Base-by-base conservation (phyloP, 2,329 filamentous ascomycete genomes). In the Phaeosphaeria sp. region DNA sequence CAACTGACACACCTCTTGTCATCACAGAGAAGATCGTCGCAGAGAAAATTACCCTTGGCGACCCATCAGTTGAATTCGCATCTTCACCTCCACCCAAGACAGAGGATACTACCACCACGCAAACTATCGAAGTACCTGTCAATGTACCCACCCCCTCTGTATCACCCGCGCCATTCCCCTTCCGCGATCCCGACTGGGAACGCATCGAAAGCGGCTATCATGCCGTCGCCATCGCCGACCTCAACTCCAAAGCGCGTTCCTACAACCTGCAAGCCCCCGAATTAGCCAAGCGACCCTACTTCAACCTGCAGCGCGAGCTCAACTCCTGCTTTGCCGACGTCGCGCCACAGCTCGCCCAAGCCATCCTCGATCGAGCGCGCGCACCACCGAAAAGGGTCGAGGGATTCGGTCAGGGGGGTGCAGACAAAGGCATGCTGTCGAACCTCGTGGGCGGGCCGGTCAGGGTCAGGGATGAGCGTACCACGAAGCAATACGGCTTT, bases 251-350 rank as follows among this genome's bases (percentile, higher is more conserved):
- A 49, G 90, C 92, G 7, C 87, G 95, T 23, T 91, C 91, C 15
- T 99, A 99, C 81, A 98, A 98, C 69, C 85, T 98, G 2, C 94
- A 96, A 88, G 94, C 95, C 0, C 95, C 95, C 0, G 89, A 92
- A 54, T 83, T 97, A 1, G 93, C 94, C 2, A 96, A 95, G 78
- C 97, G 97, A 76, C 92, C 94, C 0, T 98, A 98, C 76, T 93
- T 92, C 72, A 89, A 84, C 1, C 85, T 98, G 7, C 87, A 93
- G 46, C 87, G 94, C 49, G 95, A 99, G 78, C 83, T 98, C 17
- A 84, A 83, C 27, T 83, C 86, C 2, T 97, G 93, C 74, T 98
- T 89, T 72, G 90, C 92, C 0, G 93, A 97, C 59, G 89, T 96
- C 1, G 94, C 94, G 6, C 92, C 92, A 0, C 81, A 84, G 47